A percentile compares a stretch with the other conserved stretches of the same genome.
phyloP scores from a whole-genome alignment of 805 yeast species.

The Wickerhamiella azyma region DNA sequence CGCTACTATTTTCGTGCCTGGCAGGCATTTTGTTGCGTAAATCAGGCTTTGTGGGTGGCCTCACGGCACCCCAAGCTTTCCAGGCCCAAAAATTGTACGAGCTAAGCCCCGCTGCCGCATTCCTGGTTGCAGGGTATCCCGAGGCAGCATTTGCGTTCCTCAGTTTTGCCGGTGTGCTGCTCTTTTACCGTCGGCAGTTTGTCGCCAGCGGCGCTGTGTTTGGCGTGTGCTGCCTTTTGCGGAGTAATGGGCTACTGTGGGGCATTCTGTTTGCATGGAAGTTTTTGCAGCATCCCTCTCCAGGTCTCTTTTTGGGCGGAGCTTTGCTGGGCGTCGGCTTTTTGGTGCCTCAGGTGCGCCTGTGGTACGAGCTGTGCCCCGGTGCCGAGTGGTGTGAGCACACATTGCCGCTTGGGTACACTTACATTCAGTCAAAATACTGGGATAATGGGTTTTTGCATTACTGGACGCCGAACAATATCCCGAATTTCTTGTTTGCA shows the following conservation, averaged over 20 bases:
- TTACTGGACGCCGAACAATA: constrained; percentile 72
- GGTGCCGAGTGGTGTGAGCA: constrained; percentile 64
- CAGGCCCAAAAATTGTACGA: constrained; percentile 36
- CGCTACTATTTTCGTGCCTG: constrained; percentile 28
- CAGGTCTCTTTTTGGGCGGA: constrained; percentile 41
- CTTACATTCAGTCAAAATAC: constrained; percentile 61
- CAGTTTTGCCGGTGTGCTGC: constrained; percentile 41
- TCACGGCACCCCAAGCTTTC: constrained; percentile 20
- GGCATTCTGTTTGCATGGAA: constrained; percentile 59
- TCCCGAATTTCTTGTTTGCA: constrained; percentile 72
- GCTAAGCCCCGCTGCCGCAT: constrained; percentile 70
- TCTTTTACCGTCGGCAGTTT: constrained; percentile 34
- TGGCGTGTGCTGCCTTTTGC: constrained; percentile 43
- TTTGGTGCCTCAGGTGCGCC: constrained; percentile 34
- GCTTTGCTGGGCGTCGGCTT: constrained; percentile 35
- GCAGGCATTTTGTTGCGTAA: not conserved
- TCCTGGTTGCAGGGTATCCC: constrained; percentile 58
- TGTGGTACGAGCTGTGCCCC: constrained; percentile 54
- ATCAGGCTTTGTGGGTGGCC: constrained; percentile 1
- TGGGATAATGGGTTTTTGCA: constrained; percentile 75
- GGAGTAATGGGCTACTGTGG: constrained; percentile 65
- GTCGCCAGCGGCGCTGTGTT: constrained; percentile 41
- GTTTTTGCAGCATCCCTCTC: constrained; percentile 21
- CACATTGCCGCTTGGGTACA: constrained; percentile 44
- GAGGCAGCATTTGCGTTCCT: constrained; percentile 58